Base-by-base conservation (phyloP, 2,329 filamentous ascomycete species). In the Microcera coccophila region DNA sequence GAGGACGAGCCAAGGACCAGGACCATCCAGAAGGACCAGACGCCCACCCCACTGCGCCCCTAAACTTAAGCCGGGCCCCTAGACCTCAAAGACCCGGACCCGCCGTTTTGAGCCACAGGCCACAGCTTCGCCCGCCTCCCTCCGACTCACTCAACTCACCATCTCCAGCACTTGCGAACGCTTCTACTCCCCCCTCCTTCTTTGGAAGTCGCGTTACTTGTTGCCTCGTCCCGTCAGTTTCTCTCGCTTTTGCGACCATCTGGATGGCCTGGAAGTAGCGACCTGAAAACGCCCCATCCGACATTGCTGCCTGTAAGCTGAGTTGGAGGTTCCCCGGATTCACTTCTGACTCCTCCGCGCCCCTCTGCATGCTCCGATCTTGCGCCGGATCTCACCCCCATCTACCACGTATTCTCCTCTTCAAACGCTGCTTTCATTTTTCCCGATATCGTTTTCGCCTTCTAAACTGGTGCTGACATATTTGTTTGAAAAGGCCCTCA, bases 261-360 rank as follows among this genome's bases (percentile, higher is more conserved):
- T 58, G 48, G 42, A 59, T 59, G 54, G 48, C 48, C 44, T 52
- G 42, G 36, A 36, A 42, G 44, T 55, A 58, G 48, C 40, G 33
- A 38, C 29, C 41, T 29, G 37, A 18, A 34, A 34, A 26, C 29
- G 32, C 22, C 37, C 32, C 35, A 22, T 21, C 44, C 43, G 48
- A 42, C 33, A 33, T 37, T 35, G 41, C 52, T 47, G 53, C 53
- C 45, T 54, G 42, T 44, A 38, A 49, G 14, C 22, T 39, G 36
- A 39, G 36, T 39, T 8, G 5, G 7, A 15, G 7, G 8, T n/a
- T 32, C 29, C 29, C n/a, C 15, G 11, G 29, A 14, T 8, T 7
- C n/a, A 9, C 29, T n/a, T 32, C 29, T 32, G 29, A n/a, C 29
- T 17, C 29, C 11, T 32, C 29, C 29, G 15, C 29, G 29, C 29